Conservation (phyloP, 257 asterid genomes). For the Cordia subcordata region DNA sequence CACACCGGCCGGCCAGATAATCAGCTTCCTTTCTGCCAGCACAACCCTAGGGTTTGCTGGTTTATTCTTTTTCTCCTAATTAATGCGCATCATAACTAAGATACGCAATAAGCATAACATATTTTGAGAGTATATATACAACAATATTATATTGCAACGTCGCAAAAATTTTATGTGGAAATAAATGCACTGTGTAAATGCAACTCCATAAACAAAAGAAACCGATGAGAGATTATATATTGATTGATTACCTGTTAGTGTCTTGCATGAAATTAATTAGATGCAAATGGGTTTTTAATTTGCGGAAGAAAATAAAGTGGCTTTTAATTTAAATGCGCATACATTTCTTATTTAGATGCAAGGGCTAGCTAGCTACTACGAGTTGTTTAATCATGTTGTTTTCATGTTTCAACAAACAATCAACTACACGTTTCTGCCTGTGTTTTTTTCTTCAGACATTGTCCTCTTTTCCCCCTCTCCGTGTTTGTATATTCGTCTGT, state of each 20-base stretch:
- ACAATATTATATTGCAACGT: not conserved
- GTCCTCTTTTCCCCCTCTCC: too few species aligned
- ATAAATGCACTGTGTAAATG: not conserved
- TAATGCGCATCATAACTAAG: not conserved
- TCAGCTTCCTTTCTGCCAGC: slow-evolving; percentile 14
- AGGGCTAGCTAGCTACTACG: slow-evolving; percentile 29
- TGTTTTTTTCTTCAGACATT: too few species aligned
- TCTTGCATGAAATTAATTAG: not conserved
- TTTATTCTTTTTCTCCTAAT: slow-evolving; percentile 9
- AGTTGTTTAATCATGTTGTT: slow-evolving; percentile 56
- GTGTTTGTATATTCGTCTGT: too few species aligned
- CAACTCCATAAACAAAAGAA: not conserved
- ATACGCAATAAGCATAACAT: too few species aligned
- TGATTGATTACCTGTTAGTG: slow-evolving; percentile 8
- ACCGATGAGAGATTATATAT: not conserved
- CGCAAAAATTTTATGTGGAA: not conserved
- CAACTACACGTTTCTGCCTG: not conserved
- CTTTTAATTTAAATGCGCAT: slow-evolving; percentile 2
- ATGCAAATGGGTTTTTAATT: not conserved
- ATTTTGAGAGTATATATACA: too few species aligned
- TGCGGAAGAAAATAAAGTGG: not conserved
- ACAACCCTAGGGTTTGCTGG: slow-evolving; percentile 5
- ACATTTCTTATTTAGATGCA: slow-evolving; percentile 17
- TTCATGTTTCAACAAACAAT: slow-evolving; percentile 56
- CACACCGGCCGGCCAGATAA: not conserved